Base-by-base conservation (phyloP, 495 filamentous ascomycete species). In the Bacidia gigantensis region DNA sequence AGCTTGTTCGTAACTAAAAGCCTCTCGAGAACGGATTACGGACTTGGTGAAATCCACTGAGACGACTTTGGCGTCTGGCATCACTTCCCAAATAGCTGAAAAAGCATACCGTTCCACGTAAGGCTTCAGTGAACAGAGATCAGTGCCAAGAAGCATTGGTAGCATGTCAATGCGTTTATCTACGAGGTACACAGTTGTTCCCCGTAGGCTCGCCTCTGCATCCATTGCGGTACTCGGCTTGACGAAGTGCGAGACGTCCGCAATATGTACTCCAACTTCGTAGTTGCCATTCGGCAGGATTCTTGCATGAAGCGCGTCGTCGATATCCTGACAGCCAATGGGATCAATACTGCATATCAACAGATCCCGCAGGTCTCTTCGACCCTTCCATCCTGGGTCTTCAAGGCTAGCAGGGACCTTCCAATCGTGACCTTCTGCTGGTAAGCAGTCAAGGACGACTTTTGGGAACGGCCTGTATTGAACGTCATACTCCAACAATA, bases 151-250 rank as follows among this genome's bases (percentile, higher is more conserved):
- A 22, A 98, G 79, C 76, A 85, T 86, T 17, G 93, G 93, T 63
- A 98, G 74, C 93, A 98, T 98, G 69, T 98, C 92, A 58, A 98
- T 97, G 57, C 92, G 89, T 70, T 97, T 98, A 67, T 98, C 92
- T 1, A 98, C 93, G 22, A 98, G 73, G 60, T 98, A 98, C 25
- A 98, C 92, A 0, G 93, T 97, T 2, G 92, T 97, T 54, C 90
- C 92, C 62, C 92, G 82, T 53, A 89, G 77, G 61, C 86, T 89
- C 1, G 92, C 92, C 68, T 98, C 92, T 21, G 77, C 75, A 63
- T 98, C 93, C 93, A 98, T 98, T 39, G 92, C 80, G 63, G 92
- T 97, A 64, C 87, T 87, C 24, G 93, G 89, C 67, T 89, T 93
- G 63, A 98, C 93, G 58, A 97, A 97, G 64, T 98, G 87, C 14